phyloP scores from a whole-genome alignment of 2,329 filamentous ascomycete species.

The Aspergillus fumigatiaffinis region DNA sequence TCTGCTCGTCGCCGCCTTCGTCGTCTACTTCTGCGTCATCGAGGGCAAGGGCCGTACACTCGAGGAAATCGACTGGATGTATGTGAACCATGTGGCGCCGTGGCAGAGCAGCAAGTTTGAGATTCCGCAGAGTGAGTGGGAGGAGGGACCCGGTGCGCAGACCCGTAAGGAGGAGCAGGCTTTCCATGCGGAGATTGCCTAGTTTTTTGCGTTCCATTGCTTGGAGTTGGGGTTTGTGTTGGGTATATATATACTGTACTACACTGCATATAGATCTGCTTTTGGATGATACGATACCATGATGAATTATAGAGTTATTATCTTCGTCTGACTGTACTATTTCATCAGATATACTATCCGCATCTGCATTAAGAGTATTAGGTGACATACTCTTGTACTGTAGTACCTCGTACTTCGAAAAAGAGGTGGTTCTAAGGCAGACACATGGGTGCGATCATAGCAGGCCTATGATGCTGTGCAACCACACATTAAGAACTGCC shows the following conservation, averaged over 20 bases:
- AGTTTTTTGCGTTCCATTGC: neutral
- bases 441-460: too few species aligned
- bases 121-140: neutral
- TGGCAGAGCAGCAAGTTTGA: slow-evolving; percentile 53
- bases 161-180: neutral
- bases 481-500: too few species aligned
- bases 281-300: neutral
- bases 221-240: neutral
- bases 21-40: slow-evolving; percentile 69
- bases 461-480: too few species aligned
- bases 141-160: neutral
- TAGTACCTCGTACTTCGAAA: too few species aligned
- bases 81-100: slow-evolving; percentile 58
- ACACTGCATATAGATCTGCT: neutral
- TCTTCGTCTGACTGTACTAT: too few species aligned
- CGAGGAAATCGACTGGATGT: slow-evolving; percentile 74
- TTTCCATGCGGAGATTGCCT: neutral
- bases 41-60: slow-evolving; percentile 66
- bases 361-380: too few species aligned
- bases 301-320: too few species aligned
- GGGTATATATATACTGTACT: neutral
- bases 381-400: too few species aligned
- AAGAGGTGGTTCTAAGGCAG: too few species aligned
- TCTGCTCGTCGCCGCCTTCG: slow-evolving; percentile 58
- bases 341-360: too few species aligned